A percentile compares a stretch with the other conserved stretches of the same genome.
Conservation (phyloP, 31 red algal genomes). For the Asparagopsis taxiformis region DNA sequence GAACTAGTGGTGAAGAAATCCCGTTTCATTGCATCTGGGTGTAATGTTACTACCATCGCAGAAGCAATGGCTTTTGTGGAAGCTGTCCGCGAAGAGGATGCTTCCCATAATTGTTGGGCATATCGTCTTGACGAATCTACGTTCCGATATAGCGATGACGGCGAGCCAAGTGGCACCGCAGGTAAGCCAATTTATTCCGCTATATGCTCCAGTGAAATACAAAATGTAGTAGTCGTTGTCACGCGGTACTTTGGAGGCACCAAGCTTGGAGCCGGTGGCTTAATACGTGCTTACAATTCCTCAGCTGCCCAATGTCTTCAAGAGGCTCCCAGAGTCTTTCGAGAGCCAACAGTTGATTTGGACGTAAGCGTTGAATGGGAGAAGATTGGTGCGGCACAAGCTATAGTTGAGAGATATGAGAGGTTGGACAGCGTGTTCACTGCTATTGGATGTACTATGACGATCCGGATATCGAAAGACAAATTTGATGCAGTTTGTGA, state of each 20-base stretch:
- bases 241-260: constrained; percentile 68
- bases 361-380: constrained; percentile 17
- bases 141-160: constrained; percentile 51
- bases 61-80: constrained; percentile 39
- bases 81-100: constrained; percentile 22
- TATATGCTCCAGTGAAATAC: constrained; percentile 13
- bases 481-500: neutral
- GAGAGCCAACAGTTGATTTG: neutral
- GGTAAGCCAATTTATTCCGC: constrained; percentile 50
- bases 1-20: constrained; percentile 60
- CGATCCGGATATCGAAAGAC: constrained; percentile 3
- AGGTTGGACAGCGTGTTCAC: constrained; percentile 11
- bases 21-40: constrained; percentile 39
- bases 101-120: constrained; percentile 55
- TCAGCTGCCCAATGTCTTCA: constrained; percentile 24
- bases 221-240: constrained; percentile 37
- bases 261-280: constrained; percentile 63
- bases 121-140: constrained; percentile 38
- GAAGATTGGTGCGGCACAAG: constrained; percentile 20
- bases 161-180: constrained; percentile 63
- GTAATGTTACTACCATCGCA: constrained; percentile 9
- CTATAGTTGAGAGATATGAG: constrained; percentile 18
- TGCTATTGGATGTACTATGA: constrained; percentile 24
- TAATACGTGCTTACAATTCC: constrained; percentile 52
- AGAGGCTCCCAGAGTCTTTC: constrained; percentile 20